Evolutionary conservation across 805 yeast species (phyloP), one percentile per base, ranked within the genome.

Genomic region (Jamesozyma gamospora): DNA sequence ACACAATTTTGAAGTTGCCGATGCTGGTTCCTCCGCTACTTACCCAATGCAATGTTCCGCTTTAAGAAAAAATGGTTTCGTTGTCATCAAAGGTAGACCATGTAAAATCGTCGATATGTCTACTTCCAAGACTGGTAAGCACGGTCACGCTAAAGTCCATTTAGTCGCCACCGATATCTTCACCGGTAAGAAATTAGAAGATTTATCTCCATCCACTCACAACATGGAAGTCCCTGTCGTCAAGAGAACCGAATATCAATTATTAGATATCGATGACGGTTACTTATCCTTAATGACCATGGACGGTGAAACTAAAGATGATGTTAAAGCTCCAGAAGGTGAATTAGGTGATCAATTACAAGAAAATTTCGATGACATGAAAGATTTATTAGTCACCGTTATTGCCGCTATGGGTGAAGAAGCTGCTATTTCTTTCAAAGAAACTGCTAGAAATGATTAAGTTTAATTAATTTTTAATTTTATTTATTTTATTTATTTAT

Each of bases 91-190:
- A 78, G 75, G 83, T 65, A 92, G 97, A 79, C 97, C 97, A 67
- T 90, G 96, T 79, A 88, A 88, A 80, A 90, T 88, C 70, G 92
- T 88, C 63, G 97, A 90, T 71, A 88, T 88, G 97, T 88, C 97
- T 51, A 88, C 97, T 66, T 88, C 97, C 64, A 88, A 88, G 82
- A 88, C 97, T 60, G 97, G 97, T 74, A 88, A 88, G 96, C 97
- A 88, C 83, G 97, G 97, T 75, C 97, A 88, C 90, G 97, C 97
- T 70, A 88, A 88, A 81, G 97, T 88, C 71, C 96, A 88, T 74
- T 77, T 88, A 74, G 96, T 90, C 57, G 96, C 96, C 67, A 82
- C 82, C 62, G 97, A 88, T 71, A 88, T 88, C 70, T 88, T 88
- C 88, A 88, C 97, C 63, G 82, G 83, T 72, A 90, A 90, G 86